Base-by-base conservation (phyloP, 768 basidiomycete genomes). In the Amanita jacksonii region DNA sequence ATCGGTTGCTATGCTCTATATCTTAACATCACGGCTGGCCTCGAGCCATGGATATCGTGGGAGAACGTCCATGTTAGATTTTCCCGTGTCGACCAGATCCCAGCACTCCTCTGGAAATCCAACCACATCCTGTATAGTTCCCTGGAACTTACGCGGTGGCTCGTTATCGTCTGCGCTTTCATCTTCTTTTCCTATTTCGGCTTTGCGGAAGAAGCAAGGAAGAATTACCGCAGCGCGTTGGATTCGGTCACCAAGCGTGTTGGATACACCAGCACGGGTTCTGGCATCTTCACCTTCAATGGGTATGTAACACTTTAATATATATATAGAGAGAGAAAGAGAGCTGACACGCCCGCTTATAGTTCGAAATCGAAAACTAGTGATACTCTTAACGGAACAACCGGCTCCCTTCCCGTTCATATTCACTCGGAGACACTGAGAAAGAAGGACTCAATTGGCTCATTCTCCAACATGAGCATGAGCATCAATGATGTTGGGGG, bases 161-260 rank as follows among this genome's bases (percentile, higher is more conserved):
- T 64, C 18, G 51, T 63, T 13, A 49, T 75, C 6, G 49, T 67
- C 25, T 73, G 70, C 49, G 72, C 76, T 2, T 57, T 80, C 47
- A 10, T 73, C 33, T 83, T 84, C 64, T 84, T 83, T 53, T 58
- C 56, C n/a, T 74, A 79, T 64, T 84, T 85, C 53, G 81, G 79
- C 1, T 73, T 81, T 41, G 75, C 73, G 8, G 68, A 70, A 19
- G 81, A 82, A 54, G 78, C 80, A 20, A 62, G 66, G 46, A 70
- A 65, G 53, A 61, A 76, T 49, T 82, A 82, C 52, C 59, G 64
- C 8, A 54, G 56, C 5, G 66, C 63, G 0, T 58, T 68, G 48
- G 33, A 45, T 25, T 62, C 65, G 1, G 62, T 74, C 19, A 62
- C 67, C 31, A 68, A 66, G 51, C 57, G 56, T 7, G 51, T 69